phyloP scores from a whole-genome alignment of 106 monocot genomes.

The Acorus gramineus region DNA sequence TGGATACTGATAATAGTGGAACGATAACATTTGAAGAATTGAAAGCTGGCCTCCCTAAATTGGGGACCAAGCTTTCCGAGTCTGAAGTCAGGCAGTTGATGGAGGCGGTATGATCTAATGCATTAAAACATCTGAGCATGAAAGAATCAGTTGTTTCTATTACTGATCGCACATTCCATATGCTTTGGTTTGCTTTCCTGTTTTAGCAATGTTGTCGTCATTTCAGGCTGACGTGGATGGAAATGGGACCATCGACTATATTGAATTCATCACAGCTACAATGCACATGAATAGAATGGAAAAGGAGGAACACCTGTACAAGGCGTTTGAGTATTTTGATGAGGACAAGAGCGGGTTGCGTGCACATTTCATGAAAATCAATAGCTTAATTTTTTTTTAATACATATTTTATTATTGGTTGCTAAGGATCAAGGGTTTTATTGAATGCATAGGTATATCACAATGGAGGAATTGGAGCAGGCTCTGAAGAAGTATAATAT shows the following conservation, averaged over 20 bases:
- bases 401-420: not conserved
- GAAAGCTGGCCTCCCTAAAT: constrained; percentile 34
- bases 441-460: constrained; percentile 43
- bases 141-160: too few relatives aligned
- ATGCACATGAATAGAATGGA: constrained; percentile 6
- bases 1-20: constrained; percentile 51
- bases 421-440: not conserved
- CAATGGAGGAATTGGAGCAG: constrained; percentile 72
- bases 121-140: too few relatives aligned
- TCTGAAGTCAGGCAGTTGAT: constrained; percentile 37
- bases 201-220: not conserved
- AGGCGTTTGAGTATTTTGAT: constrained; percentile 3
- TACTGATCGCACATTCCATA: not conserved
- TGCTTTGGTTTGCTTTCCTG: not conserved
- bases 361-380: too few relatives aligned
- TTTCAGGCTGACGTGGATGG: constrained; percentile 17
- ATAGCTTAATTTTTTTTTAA: not conserved
- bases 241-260: constrained; percentile 6
- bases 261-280: constrained; percentile 7
- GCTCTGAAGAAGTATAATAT: constrained; percentile 60
- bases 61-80: constrained; percentile 48
- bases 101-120: constrained; percentile 33
- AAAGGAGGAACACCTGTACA: not conserved
- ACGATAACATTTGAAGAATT: constrained; percentile 55
- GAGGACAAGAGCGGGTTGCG: constrained; percentile 52